These are phyloP conservation scores for Globisporangium perplexum DNA, from an alignment of 352 stramenopile genomes.

Conservation along the genomic window DNA sequence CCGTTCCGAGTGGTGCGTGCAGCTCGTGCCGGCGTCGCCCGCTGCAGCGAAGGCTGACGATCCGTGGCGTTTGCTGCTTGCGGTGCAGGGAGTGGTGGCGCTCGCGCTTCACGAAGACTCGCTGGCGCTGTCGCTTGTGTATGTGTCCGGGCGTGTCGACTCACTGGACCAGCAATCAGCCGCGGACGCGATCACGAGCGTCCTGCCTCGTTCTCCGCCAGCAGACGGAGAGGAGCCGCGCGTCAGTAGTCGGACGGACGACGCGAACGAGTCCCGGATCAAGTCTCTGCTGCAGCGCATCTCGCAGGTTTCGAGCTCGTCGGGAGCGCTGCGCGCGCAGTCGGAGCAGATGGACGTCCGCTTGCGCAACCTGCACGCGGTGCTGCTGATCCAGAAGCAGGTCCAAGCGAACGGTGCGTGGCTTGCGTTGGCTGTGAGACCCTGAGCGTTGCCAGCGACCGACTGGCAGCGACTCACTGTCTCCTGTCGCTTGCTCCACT, in stretches of 20 bases:
- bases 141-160: slow-evolving; percentile 25
- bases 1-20: slow-evolving; percentile 21
- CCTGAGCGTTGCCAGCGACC: too few relatives aligned
- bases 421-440: background rate
- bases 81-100: slow-evolving; percentile 22
- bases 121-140: slow-evolving; percentile 25
- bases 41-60: background rate
- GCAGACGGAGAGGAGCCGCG: background rate
- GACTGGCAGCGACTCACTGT: too few relatives aligned
- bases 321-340: slow-evolving; percentile 16
- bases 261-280: slow-evolving; percentile 20
- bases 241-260: background rate
- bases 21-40: too few relatives aligned
- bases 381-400: slow-evolving; percentile 31
- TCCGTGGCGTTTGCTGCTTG: background rate
- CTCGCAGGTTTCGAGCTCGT: slow-evolving; percentile 26
- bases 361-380: slow-evolving; percentile 34
- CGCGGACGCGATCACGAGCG: slow-evolving; percentile 12
- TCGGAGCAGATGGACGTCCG: slow-evolving; percentile 34
- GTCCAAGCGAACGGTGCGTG: slow-evolving; percentile 9
- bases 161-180: slow-evolving; percentile 18
- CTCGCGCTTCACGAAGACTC: slow-evolving; percentile 16
- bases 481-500: background rate
- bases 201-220: slow-evolving; percentile 8
- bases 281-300: slow-evolving; percentile 35